Percentiles rank a stretch among this genome's conserved stretches.
Evolutionary conservation across 2,329 filamentous ascomycete species (phyloP).

Genomic region (Penicillium sp.): DNA sequence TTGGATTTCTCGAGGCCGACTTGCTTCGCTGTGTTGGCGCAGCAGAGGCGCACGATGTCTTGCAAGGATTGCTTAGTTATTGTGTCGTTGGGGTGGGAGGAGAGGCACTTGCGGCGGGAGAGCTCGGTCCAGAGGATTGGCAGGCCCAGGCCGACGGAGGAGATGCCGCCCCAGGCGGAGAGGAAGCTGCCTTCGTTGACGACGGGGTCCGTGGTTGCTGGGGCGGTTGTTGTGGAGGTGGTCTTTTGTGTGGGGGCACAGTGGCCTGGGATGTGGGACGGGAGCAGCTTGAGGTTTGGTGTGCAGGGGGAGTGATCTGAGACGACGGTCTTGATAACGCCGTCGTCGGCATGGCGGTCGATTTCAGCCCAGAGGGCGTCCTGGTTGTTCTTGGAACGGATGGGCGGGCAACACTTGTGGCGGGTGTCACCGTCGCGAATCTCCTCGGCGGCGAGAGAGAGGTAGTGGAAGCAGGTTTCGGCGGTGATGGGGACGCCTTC

Average conservation of each 20-base stretch:
- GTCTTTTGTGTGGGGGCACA: conserved; percentile 27
- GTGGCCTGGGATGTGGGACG: conserved; percentile 66
- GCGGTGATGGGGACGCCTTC: conserved; percentile 84
- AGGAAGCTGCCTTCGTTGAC: conserved; percentile 80
- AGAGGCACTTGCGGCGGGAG: conserved; percentile 59
- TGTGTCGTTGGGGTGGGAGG: conserved; percentile 44
- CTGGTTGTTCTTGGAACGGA: conserved; percentile 80
- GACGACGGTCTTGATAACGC: conserved; percentile 88
- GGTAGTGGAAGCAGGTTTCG: conserved; percentile 95
- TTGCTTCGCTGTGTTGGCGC: conserved; percentile 82
- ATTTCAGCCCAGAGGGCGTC: conserved; percentile 88
- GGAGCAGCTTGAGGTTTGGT: conserved; percentile 88
- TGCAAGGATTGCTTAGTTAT: conserved; percentile 62
- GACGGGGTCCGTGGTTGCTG: conserved; percentile 32
- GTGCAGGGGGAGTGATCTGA: conserved; percentile 97
- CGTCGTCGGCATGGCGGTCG: conserved; percentile 61
- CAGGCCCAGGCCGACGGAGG: conserved; percentile 87
- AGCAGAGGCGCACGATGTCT: conserved; percentile 85
- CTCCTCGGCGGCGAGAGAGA: conserved; percentile 80
- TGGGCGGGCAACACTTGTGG: conserved; percentile 95
- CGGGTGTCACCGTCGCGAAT: conserved; percentile 84
- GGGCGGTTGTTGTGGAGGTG: not conserved
- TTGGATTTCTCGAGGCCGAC: conserved; percentile 83
- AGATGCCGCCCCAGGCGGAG: conserved; percentile 94
- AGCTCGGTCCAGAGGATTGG: conserved; percentile 87